Evolutionary conservation across 2,329 filamentous ascomycete species (phyloP), one percentile per base, ranked within the genome.

Genomic region (Lachnellula suecica): DNA sequence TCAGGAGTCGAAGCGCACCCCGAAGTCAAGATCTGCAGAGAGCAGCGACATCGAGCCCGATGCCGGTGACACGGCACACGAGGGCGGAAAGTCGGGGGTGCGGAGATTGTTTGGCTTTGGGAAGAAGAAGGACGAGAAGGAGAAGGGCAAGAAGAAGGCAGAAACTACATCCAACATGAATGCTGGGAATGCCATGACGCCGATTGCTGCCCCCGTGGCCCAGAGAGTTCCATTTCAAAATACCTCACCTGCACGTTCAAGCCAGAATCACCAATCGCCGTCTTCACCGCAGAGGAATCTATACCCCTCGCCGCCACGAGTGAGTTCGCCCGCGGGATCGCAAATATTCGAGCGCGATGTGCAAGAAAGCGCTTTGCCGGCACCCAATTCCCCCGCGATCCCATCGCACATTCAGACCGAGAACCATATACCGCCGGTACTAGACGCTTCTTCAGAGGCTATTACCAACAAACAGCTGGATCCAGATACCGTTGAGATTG

Each of bases 331-430:
- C 13, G 89, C 91, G 10, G 79, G 81, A 24, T 87, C 84, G 4
- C 84, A 87, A 62, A 97, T 97, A 64, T 97, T 97, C 68, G 93
- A 97, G 75, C 88, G 93, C 65, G 90, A 92, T 69, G 93, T 97
- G 22, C 93, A 97, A 71, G 92, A 97, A 65, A 83, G 83, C 64
- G 76, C 81, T 25, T 65, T 81, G 3, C 72, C 83, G n/a, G 74
- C 81, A 37, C 87, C 91, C 54, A 84, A 81, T 56, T 93, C 89
- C 3, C 86, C 89, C 1, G 89, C 90, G n/a, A 94, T 97, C 56
- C 93, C 93, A 3, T 85, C 89, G 7, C 93, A 97, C 67, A 96
- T 97, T 63, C 85, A 92, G 63, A 96, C 91, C 7, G 93, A 97
- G 70, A 92, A 97, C 72, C 83, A 92, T 68, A 97, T 97, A 61